phyloP scores from a whole-genome alignment of 192 early-diverging fungal species.

The Mortierella alpina region DNA sequence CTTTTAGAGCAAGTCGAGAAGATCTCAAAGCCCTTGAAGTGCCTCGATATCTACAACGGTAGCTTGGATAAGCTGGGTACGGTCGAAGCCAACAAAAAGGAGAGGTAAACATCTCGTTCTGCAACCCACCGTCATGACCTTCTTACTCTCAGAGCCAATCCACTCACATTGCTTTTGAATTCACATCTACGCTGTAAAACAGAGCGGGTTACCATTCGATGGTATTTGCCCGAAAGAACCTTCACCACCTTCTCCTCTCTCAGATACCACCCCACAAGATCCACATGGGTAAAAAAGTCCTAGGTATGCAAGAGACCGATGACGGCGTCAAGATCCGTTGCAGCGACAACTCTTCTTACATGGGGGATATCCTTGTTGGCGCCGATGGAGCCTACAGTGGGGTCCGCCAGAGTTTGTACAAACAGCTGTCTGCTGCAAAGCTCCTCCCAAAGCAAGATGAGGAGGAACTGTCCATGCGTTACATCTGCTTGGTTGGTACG shows the following conservation, averaged over 20 bases:
- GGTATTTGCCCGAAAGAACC: constrained; percentile 24
- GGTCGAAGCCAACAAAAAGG: constrained; percentile 24
- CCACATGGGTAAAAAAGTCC: constrained; percentile 22
- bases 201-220: constrained; percentile 34
- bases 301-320: constrained; percentile 14
- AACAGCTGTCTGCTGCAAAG: constrained; percentile 3
- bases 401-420: constrained; percentile 25
- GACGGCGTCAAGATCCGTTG: constrained; percentile 25
- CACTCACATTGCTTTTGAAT: not conserved
- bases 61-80: constrained; percentile 14
- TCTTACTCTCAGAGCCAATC: not conserved
- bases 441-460: constrained; percentile 17
- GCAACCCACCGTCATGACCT: not conserved
- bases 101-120: constrained; percentile 8
- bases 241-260: constrained; percentile 16
- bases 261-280: constrained; percentile 35
- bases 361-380: constrained; percentile 31
- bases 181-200: not conserved
- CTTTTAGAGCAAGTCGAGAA: constrained; percentile 26
- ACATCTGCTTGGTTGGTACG: constrained; percentile 30
- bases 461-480: constrained; percentile 22
- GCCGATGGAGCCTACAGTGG: constrained; percentile 33
- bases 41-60: constrained; percentile 17
- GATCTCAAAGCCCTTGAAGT: constrained; percentile 31
- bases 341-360: constrained; percentile 19